phyloP scores from a whole-genome alignment of 1,284 basidiomycete genomes.

The Volvariella surrecta region DNA sequence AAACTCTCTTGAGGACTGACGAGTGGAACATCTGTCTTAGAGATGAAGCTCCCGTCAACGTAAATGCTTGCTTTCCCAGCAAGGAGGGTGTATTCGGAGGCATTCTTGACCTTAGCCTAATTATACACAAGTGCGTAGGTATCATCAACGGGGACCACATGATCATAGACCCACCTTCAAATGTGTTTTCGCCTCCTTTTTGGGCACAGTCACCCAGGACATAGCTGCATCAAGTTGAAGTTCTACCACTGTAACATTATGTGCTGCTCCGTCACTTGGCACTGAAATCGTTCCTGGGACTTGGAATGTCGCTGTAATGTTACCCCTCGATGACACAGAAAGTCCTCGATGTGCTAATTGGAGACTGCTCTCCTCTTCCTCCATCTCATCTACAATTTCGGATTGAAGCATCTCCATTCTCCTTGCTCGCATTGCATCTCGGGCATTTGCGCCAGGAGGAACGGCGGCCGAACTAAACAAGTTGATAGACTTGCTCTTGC shows the following conservation, averaged over 20 bases:
- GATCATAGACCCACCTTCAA: conserved; percentile 23
- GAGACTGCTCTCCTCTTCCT: not conserved
- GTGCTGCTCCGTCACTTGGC: conserved; percentile 21
- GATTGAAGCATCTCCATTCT: not conserved
- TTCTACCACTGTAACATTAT: conserved; percentile 24
- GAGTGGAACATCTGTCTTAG: conserved; percentile 20
- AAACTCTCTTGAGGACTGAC: conserved; percentile 28
- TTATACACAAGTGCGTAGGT: not conserved
- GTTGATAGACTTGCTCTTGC: not conserved
- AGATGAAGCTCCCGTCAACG: conserved; percentile 30
- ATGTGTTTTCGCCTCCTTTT: conserved; percentile 19
- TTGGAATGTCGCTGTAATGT: conserved; percentile 21
- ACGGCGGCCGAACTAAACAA: not conserved
- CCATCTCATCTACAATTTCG: not conserved
- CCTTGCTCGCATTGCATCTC: not conserved
- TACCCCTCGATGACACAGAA: conserved; percentile 15
- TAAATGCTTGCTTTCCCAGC: conserved; percentile 26
- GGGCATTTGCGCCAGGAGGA: not conserved
- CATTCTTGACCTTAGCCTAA: conserved; percentile 29
- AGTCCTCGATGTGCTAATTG: not conserved
- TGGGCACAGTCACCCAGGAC: conserved; percentile 28
- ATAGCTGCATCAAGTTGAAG: conserved; percentile 22
- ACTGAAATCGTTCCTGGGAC: conserved; percentile 24
- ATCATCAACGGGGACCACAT: not conserved
- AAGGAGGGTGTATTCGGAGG: conserved; percentile 28